phyloP scores from a whole-genome alignment of 345 rosid genomes.

The Clarkia xantiana region DNA sequence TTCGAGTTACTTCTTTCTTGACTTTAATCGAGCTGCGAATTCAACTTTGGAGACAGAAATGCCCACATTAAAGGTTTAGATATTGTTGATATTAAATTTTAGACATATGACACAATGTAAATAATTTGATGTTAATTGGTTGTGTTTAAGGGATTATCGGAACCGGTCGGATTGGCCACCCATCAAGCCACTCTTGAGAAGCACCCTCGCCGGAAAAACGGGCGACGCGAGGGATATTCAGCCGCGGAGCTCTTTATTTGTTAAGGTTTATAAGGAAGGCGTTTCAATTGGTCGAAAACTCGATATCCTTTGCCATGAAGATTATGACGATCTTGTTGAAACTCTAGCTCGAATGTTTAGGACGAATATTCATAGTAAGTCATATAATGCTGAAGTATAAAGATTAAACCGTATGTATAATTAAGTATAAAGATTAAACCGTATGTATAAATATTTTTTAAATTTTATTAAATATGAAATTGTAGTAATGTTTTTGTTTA shows the following conservation, averaged over 20 bases:
- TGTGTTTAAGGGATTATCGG: conserved; percentile 6
- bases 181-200: conserved; percentile 18
- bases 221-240: neutral
- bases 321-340: conserved; percentile 20
- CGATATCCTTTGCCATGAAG: conserved; percentile 31
- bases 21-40: too few relatives aligned
- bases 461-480: neutral
- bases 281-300: conserved; percentile 54
- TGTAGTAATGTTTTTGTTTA: neutral
- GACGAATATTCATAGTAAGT: conserved; percentile 27
- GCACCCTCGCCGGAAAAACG: conserved; percentile 10
- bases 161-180: conserved; percentile 22
- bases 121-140: neutral
- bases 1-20: too few relatives aligned
- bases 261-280: conserved; percentile 64
- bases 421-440: too few relatives aligned
- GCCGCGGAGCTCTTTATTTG: conserved; percentile 15
- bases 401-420: too few relatives aligned
- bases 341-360: conserved; percentile 25
- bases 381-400: neutral
- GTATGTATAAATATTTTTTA: too few relatives aligned
- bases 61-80: too few relatives aligned
- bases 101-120: neutral
- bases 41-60: too few relatives aligned
- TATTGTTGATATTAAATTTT: too few relatives aligned